These are phyloP conservation scores for Arthrobotrys pseudoclavata DNA, from an alignment of 2,329 filamentous ascomycete genomes.

Conservation along the genomic window DNA sequence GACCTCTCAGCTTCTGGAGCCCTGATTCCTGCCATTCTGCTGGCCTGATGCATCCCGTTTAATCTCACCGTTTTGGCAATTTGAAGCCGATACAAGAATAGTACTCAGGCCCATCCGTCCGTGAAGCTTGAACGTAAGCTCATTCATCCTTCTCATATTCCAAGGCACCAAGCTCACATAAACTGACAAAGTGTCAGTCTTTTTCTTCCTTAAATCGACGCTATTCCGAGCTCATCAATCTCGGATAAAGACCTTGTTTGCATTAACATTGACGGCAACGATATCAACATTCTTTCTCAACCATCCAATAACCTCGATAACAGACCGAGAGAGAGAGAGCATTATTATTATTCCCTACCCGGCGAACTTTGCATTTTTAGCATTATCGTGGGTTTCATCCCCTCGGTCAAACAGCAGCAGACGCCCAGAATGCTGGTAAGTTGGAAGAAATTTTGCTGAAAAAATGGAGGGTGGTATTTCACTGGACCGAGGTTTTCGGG, in stretches of 20 bases:
- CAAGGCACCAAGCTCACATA: slow-evolving; percentile 20
- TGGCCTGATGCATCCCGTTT: slow-evolving; percentile 9
- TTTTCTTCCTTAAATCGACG: slow-evolving; percentile 1
- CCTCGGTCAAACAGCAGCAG: slow-evolving; percentile 12
- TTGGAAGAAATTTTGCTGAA: slow-evolving; percentile 13
- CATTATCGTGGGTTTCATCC: slow-evolving; percentile 33
- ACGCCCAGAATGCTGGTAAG: slow-evolving; percentile 37
- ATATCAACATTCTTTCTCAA: slow-evolving; percentile 27
- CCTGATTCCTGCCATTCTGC: slow-evolving; percentile 9
- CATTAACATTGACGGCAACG: neutral
- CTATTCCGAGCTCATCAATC: slow-evolving; percentile 14
- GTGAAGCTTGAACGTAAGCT: slow-evolving; percentile 33
- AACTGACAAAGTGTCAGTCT: slow-evolving; percentile 5
- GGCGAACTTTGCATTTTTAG: slow-evolving; percentile 3
- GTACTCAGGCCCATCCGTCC: slow-evolving; percentile 30
- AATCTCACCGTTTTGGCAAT: slow-evolving; percentile 15
- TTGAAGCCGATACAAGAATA: slow-evolving; percentile 28
- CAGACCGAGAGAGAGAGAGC: neutral
- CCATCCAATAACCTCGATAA: slow-evolving; percentile 10
- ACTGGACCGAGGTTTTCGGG: slow-evolving; percentile 8
- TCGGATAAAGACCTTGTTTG: slow-evolving; percentile 15
- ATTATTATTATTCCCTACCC: slow-evolving; percentile 3
- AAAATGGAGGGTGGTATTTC: slow-evolving; percentile 33
- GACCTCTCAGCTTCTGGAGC: slow-evolving; percentile 30
- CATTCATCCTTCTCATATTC: slow-evolving; percentile 8